phyloP scores from a whole-genome alignment of 1,284 basidiomycete species.

The Cutaneotrichosporon dermatis region DNA sequence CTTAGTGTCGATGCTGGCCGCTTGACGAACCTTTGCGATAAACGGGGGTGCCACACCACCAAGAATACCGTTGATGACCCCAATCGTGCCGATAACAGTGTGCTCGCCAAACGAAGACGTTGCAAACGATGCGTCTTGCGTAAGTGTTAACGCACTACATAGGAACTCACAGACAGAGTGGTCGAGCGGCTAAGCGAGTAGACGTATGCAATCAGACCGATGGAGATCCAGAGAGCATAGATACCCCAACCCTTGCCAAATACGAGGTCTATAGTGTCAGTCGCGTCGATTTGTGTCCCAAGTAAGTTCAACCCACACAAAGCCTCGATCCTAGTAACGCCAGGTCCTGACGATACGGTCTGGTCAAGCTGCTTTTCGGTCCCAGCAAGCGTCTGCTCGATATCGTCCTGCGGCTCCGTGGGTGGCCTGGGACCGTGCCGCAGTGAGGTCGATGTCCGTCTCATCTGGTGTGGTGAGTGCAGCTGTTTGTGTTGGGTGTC shows the following conservation, averaged over 20 bases:
- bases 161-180: not conserved
- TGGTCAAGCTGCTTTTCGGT: too few species aligned
- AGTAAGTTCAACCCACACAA: too few species aligned
- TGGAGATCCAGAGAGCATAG: constrained; percentile 11
- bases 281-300: too few species aligned
- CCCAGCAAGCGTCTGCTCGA: too few species aligned
- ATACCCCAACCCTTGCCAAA: not conserved
- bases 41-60: constrained; percentile 41
- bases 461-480: too few species aligned
- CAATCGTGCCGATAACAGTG: constrained; percentile 37
- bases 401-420: too few species aligned
- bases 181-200: constrained; percentile 19
- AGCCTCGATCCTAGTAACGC: too few species aligned
- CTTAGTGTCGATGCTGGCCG: constrained; percentile 7
- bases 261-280: not conserved
- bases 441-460: too few species aligned
- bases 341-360: too few species aligned
- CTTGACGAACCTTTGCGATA: constrained; percentile 37
- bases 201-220: constrained; percentile 29
- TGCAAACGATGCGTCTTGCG: constrained; percentile 29
- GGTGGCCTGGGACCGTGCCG: too few species aligned
- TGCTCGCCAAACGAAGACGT: constrained; percentile 38
- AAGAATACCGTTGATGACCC: constrained; percentile 34
- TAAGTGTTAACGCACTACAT: not conserved
- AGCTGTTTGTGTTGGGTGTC: too few species aligned